Evolutionary conservation across 331 rosid genomes (phyloP), one percentile per base, ranked within the genome.

Genomic region (Malus hybrid): DNA sequence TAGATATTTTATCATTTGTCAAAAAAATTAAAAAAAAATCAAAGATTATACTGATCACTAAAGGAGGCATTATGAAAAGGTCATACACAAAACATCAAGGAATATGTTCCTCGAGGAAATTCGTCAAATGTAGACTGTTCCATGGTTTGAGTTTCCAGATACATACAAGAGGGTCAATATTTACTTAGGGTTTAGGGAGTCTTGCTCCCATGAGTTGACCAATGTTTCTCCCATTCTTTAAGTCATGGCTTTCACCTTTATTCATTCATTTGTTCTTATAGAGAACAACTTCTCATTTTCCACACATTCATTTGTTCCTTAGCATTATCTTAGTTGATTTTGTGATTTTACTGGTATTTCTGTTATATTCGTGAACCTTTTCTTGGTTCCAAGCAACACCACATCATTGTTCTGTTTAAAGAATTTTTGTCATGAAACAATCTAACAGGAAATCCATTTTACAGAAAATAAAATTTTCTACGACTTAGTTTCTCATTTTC

Each of bases 371-470:
- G 0, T 50, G 64, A 27, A 54, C n/a, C 31, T 31, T 16, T 50
- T 70, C 29, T 70, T 69, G 73, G 62, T 18, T 29, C 27, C 74
- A 31, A 70, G 29, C 5, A 19, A 46, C 46, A 29, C 36, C 29
- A 29, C 42, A 29, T 52, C 4, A 19, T 19, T 10, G 4, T 52
- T 5, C 15, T n/a, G 55, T 54, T 32, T 28, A 29, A 27, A 50
- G 5, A 12, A 6, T 52, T 52, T 11, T 39, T 55, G 22, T 4
- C 75, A 54, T n/a, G 52, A 55, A 55, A 71, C 50, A 71, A 11
- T 71, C 44, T 28, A 48, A 28, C 31, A 74, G 31, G 24, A 29
- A 74, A 63, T 6, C 78, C 70, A 74, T 29, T 63, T 54, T 71
- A 28, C 56, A 71, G 64, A 5, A 48, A 0, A 28, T 28, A 57